Base-by-base conservation (phyloP, 1,139 yeast species). In the Geotrichum citri-aurantii region DNA sequence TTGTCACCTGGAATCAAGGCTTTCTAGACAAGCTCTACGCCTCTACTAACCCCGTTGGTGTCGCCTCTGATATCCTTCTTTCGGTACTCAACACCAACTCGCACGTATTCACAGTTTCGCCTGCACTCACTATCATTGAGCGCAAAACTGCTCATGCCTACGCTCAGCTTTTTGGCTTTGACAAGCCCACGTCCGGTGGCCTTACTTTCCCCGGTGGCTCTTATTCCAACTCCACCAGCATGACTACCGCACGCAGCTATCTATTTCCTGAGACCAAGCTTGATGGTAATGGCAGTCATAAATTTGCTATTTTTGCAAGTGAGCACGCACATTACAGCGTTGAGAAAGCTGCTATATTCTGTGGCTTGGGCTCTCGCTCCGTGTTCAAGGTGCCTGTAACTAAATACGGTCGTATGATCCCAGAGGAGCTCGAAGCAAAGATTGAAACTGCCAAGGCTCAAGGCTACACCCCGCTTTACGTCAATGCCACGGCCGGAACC, bases 191-290 rank as follows among this genome's bases (percentile, higher is more conserved):
- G 40, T 81, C 92, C 53, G 96, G 96, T 26, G 96, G 96, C 0
- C 76, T 89, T 65, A 89, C 96, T 0, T 87, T 88, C 71, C 82
- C 92, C 37, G 96, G 96, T 14, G 96, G 96, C 0, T 85, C 93
- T 3, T 88, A 92, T 84, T 87, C 95, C 19, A 89, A 89, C 71
- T 81, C 87, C 57, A 88, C 95, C 1, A 83, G 90, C 59, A 71
- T 89, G 73, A 93, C 88, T 64, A 84, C 86, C 70, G 96, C 96
- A 0, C 75, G 95, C 65, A 77, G 88, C 50, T 75, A 79, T 50
- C 71, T 80, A 62, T 86, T 68, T 66, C 96, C 96, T 0, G 87
- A 85, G 17, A 86, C 95, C 0, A 87, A 86, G 68, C 69, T 74
- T 2, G 64, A 75, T 1, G 96, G 96, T 0, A 86, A 84, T 65